phyloP scores from a whole-genome alignment of 805 yeast genomes.

The Dipodascus geniculatus region DNA sequence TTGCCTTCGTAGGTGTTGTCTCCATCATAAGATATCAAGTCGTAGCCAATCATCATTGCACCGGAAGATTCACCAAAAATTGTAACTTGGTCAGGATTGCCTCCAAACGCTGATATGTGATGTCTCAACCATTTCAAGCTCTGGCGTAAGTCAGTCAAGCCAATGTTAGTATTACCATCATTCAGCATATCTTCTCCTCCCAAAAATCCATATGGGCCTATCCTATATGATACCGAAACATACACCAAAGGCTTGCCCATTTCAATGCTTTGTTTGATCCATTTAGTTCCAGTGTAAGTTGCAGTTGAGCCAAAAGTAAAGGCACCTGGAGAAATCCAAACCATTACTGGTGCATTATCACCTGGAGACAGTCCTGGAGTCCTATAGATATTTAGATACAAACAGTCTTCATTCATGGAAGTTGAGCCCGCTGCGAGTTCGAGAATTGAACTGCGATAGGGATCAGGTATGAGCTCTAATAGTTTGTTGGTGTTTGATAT shows the following conservation, averaged over 20 bases:
- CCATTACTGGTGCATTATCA: slow-evolving; percentile 17
- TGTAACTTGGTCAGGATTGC: slow-evolving; percentile 26
- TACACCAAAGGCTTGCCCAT: slow-evolving; percentile 14
- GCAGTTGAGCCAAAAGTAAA: slow-evolving; percentile 22
- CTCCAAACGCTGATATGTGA: slow-evolving; percentile 28
- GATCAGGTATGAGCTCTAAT: not conserved
- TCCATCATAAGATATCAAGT: slow-evolving; percentile 1
- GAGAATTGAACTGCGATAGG: not conserved
- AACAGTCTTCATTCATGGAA: slow-evolving; percentile 22
- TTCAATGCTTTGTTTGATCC: slow-evolving; percentile 11
- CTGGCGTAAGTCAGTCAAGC: slow-evolving; percentile 26
- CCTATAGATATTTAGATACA: slow-evolving; percentile 21
- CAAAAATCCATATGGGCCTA: slow-evolving; percentile 29
- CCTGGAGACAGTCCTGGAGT: slow-evolving; percentile 12
- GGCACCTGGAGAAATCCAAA: slow-evolving; percentile 31
- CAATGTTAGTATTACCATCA: slow-evolving; percentile 24
- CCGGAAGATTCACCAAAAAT: slow-evolving; percentile 33
- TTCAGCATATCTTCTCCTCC: slow-evolving; percentile 16
- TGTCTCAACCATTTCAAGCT: slow-evolving; percentile 28
- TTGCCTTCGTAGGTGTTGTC: slow-evolving; percentile 1
- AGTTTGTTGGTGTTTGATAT: not conserved
- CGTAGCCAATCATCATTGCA: slow-evolving; percentile 9
- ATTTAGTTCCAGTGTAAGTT: slow-evolving; percentile 16
- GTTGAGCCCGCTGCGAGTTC: not conserved
- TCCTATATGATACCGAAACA: slow-evolving; percentile 25